Conservation (phyloP, 768 basidiomycete genomes). For the Hebeloma cylindrosporum region DNA sequence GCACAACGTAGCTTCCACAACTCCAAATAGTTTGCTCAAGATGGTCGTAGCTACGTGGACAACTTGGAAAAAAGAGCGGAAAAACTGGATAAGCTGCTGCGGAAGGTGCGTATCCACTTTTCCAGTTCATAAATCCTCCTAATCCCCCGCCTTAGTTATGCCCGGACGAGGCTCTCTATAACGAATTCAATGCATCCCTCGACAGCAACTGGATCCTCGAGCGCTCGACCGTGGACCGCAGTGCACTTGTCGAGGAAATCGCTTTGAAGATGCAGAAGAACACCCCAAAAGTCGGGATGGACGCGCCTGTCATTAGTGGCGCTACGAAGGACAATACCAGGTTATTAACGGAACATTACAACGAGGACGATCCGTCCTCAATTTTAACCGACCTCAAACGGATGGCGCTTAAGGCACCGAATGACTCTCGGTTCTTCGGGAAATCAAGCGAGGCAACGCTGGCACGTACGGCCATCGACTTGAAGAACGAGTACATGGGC, state of each 20-base stretch:
- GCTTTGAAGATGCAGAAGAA: background rate
- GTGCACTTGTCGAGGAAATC: slow-evolving; percentile 16
- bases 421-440: slow-evolving; percentile 44
- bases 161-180: slow-evolving; percentile 61
- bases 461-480: background rate
- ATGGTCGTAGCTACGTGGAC: slow-evolving; percentile 52
- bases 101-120: slow-evolving; percentile 30
- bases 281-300: slow-evolving; percentile 21
- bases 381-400: slow-evolving; percentile 36
- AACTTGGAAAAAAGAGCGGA: slow-evolving; percentile 57
- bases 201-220: slow-evolving; percentile 24
- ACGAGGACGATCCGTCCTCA: slow-evolving; percentile 37
- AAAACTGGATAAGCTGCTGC: slow-evolving; percentile 61
- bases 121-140: background rate
- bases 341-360: slow-evolving; percentile 15
- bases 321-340: slow-evolving; percentile 15
- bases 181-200: slow-evolving; percentile 47
- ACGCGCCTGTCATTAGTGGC: slow-evolving; percentile 35
- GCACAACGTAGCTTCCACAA: slow-evolving; percentile 8
- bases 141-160: slow-evolving; percentile 49
- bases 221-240: slow-evolving; percentile 21
- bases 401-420: slow-evolving; percentile 33
- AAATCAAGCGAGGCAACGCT: slow-evolving; percentile 30
- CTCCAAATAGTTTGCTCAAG: slow-evolving; percentile 3
- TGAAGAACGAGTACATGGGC: slow-evolving; percentile 35